Evolutionary conservation across 176 grass and related monocot genomes (phyloP).

Genomic region (Carex myosuroides): DNA sequence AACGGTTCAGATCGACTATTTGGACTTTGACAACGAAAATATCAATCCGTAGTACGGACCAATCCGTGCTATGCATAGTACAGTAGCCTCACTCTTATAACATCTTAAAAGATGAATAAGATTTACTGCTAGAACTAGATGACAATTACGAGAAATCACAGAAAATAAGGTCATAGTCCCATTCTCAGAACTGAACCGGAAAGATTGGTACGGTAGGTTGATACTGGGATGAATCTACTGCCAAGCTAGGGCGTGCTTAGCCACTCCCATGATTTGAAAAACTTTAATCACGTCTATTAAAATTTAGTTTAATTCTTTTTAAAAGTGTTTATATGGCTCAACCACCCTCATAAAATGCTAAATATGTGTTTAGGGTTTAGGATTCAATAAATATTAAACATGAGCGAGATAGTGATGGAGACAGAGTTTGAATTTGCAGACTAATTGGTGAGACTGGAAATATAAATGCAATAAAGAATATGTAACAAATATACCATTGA

Average conservation of each 20-base stretch:
- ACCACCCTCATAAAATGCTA: too few relatives aligned
- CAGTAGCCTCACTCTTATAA: not conserved
- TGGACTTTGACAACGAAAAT: too few relatives aligned
- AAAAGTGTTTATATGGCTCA: too few relatives aligned
- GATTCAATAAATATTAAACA: too few relatives aligned
- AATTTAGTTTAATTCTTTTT: too few relatives aligned
- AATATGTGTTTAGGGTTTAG: too few relatives aligned
- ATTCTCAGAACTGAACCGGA: not conserved
- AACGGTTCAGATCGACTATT: too few relatives aligned
- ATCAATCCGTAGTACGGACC: too few relatives aligned
- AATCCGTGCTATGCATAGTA: too few relatives aligned
- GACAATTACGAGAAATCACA: not conserved
- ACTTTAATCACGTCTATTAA: too few relatives aligned
- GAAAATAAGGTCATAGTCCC: not conserved
- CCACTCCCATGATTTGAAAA: too few relatives aligned
- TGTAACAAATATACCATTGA: slow-evolving; percentile 70
- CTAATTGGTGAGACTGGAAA: not conserved
- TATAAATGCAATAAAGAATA: not conserved
- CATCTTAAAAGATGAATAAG: slow-evolving; percentile 14
- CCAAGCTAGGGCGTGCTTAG: too few relatives aligned
- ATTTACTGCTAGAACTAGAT: not conserved
- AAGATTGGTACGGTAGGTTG: not conserved
- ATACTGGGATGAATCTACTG: not conserved
- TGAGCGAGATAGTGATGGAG: not conserved
- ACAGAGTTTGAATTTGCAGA: not conserved